These are phyloP conservation scores for Ulmus americana DNA, from an alignment of 331 rosid genomes.

Conservation along the genomic window DNA sequence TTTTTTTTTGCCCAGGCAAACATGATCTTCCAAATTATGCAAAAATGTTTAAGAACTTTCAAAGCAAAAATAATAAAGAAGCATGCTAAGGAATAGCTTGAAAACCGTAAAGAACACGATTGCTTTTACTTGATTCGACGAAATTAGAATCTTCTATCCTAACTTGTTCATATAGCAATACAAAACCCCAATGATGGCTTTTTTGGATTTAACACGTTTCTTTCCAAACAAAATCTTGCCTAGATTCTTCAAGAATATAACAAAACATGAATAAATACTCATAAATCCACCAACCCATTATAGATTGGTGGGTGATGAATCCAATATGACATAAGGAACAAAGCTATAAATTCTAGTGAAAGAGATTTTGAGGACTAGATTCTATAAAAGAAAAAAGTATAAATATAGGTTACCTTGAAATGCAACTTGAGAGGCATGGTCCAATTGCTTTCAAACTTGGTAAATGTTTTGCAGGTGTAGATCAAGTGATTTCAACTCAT, in stretches of 20 bases:
- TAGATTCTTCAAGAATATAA: slow-evolving; percentile 8
- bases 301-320: slow-evolving; percentile 14
- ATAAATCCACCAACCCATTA: slow-evolving; percentile 5
- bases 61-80: not conserved
- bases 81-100: not conserved
- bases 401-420: not conserved
- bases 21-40: not conserved
- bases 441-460: slow-evolving; percentile 2
- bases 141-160: slow-evolving; percentile 9
- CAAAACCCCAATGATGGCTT: slow-evolving; percentile 9
- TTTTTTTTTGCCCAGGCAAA: not conserved
- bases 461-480: slow-evolving; percentile 9
- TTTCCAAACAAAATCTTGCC: slow-evolving; percentile 12
- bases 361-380: slow-evolving; percentile 9
- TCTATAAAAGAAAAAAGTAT: not conserved
- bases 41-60: not conserved
- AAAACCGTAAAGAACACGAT: not conserved
- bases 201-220: slow-evolving; percentile 5
- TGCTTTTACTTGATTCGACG: not conserved
- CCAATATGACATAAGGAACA: slow-evolving; percentile 11
- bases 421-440: not conserved
- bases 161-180: slow-evolving; percentile 5
- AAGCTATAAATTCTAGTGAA: slow-evolving; percentile 5
- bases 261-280: not conserved
- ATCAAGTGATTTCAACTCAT: slow-evolving; percentile 43